phyloP scores from a whole-genome alignment of 176 grass and related monocot genomes.

The Oryza meridionalis region DNA sequence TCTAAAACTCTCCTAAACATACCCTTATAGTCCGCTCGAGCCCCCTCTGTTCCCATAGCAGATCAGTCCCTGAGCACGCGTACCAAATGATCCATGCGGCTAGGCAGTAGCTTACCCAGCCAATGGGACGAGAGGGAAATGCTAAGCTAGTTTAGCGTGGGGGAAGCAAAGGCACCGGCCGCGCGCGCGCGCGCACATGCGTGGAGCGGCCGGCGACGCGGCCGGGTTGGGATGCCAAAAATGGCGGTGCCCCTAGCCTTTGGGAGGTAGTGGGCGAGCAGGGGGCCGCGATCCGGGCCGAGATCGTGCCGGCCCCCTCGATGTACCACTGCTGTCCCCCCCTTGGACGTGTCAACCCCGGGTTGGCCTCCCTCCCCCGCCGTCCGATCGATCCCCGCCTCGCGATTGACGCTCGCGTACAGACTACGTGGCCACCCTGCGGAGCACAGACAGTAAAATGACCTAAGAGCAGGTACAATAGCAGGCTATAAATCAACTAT shows the following conservation, averaged over 20 bases:
- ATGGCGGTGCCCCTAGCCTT: slow-evolving; percentile 51
- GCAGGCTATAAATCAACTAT: too few relatives aligned
- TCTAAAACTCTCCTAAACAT: too few relatives aligned
- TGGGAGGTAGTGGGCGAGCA: slow-evolving; percentile 23
- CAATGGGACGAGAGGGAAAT: too few relatives aligned
- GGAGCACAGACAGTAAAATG: too few relatives aligned
- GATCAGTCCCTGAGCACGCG: too few relatives aligned
- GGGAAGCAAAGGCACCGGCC: background rate
- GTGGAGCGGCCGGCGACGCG: background rate
- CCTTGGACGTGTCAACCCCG: slow-evolving; percentile 34
- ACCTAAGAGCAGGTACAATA: too few relatives aligned
- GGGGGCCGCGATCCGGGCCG: slow-evolving; percentile 17
- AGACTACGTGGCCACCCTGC: background rate
- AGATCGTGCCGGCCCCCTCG: slow-evolving; percentile 42
- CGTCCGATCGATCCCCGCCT: slow-evolving; percentile 18
- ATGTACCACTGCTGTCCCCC: slow-evolving; percentile 37
- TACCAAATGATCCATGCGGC: too few relatives aligned
- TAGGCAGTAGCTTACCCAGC: too few relatives aligned
- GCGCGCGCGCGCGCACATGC: slow-evolving; percentile 44
- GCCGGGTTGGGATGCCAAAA: slow-evolving; percentile 42
- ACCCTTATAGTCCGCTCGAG: too few relatives aligned
- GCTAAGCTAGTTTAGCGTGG: background rate
- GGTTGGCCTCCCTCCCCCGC: slow-evolving; percentile 11
- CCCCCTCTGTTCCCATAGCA: too few relatives aligned
- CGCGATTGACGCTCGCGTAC: background rate